Evolutionary conservation across 1,284 basidiomycete genomes (phyloP), one percentile per base, ranked within the genome.

Genomic region (Grifola frondosa): DNA sequence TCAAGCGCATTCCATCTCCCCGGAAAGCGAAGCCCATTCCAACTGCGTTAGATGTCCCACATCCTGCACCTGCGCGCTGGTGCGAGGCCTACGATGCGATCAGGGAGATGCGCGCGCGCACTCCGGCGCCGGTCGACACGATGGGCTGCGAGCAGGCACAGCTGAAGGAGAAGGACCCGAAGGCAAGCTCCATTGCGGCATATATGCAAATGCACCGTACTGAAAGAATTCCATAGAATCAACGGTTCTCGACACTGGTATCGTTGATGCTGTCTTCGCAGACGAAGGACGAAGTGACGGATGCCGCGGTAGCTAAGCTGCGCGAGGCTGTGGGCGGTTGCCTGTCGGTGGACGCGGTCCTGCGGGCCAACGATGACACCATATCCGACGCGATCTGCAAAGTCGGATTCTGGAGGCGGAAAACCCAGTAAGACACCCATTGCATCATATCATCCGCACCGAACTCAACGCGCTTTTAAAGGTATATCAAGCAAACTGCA

Each of bases 211-310:
- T 15, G 12, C 9, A 22, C 21, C 22, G 8, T 23, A 26, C 21
- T 30, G 22, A 37, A 22, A 23, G 23, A 25, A 15, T 44, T 40
- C 10, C 16, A 13, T 60, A 91, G 86, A 88, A 85, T 41, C 76
- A 80, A 35, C 80, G 93, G 1, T 88, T 94, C 44, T 78, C 91
- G 5, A 91, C 88, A 3, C 81, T 98, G 17, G 80, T 99, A 8
- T 93, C 93, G 3, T 76, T 99, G 40, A 97, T 98, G 91, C 78
- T 98, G 5, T 94, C 90, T 10, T 91, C 91, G 1, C 94, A 97
- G 65, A 98, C 96, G 3, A 98, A 96, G 63, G 91, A 96, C 61
- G 83, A 91, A 54, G 85, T 94, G 11, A 96, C 91, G 0, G 83
- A 91, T 39, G 81, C 86, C 2, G 96, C 96, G 0, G 82, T 97